Evolutionary conservation across 257 asterid genomes (phyloP).

Genomic region (Ehretia macrophylla): DNA sequence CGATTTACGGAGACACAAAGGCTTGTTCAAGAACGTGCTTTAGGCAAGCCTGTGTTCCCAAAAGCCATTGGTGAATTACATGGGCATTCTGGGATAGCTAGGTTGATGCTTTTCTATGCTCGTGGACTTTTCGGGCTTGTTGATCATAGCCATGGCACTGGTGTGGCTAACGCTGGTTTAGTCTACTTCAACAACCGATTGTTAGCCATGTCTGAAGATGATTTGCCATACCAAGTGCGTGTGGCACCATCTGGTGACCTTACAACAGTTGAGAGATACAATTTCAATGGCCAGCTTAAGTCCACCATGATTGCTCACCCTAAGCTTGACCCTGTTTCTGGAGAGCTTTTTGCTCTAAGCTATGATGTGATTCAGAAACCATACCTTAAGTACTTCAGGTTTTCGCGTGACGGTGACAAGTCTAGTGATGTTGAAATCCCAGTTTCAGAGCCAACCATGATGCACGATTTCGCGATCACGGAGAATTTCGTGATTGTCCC

Average conservation of each 20-base stretch:
- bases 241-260: conserved; percentile 67
- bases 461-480: conserved; percentile 97
- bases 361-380: conserved; percentile 91
- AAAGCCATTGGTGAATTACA: conserved; percentile 96
- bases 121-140: conserved; percentile 70
- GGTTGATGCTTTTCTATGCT: conserved; percentile 76
- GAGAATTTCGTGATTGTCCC: conserved; percentile 75
- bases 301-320: conserved; percentile 99
- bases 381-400: conserved; percentile 70
- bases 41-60: conserved; percentile 88
- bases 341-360: conserved; percentile 86
- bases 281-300: conserved; percentile 47
- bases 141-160: conserved; percentile 70
- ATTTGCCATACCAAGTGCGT: conserved; percentile 76
- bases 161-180: conserved; percentile 95
- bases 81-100: conserved; percentile 88
- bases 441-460: conserved; percentile 84
- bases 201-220: conserved; percentile 96
- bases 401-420: conserved; percentile 53
- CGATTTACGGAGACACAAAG: conserved; percentile 86
- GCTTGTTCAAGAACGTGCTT: conserved; percentile 54
- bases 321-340: conserved; percentile 77
- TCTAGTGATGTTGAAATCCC: conserved; percentile 84
- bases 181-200: conserved; percentile 73
- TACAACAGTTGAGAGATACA: conserved; percentile 59